Conservation (phyloP, 495 filamentous ascomycete species). For the Penicillium subrubescens region DNA sequence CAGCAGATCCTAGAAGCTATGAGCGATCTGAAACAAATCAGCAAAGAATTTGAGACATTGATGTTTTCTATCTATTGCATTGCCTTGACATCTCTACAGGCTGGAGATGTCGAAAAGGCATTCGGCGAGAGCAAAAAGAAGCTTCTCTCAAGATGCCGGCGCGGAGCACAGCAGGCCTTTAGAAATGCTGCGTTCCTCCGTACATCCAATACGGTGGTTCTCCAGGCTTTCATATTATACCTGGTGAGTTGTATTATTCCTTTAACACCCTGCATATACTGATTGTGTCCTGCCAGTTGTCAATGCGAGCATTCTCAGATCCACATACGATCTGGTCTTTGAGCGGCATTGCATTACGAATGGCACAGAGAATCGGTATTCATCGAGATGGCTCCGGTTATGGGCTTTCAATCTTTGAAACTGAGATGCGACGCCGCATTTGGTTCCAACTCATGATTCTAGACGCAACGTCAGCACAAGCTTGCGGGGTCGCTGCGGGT, state of each 20-base stretch:
- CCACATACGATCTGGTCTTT: conserved; percentile 48
- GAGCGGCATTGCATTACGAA: conserved; percentile 42
- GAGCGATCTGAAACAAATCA: conserved; percentile 31
- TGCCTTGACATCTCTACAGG: conserved; percentile 41
- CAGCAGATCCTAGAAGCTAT: conserved; percentile 45
- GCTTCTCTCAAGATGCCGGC: conserved; percentile 44
- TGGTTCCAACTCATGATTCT: conserved; percentile 44
- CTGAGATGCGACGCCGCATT: conserved; percentile 48
- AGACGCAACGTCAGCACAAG: conserved; percentile 38
- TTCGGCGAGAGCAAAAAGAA: conserved; percentile 45
- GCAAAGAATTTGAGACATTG: conserved; percentile 44
- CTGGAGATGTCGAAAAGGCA: conserved; percentile 38
- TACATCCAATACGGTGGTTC: conserved; percentile 44
- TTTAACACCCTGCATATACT: neutral
- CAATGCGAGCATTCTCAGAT: conserved; percentile 36
- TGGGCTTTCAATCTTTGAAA: conserved; percentile 42
- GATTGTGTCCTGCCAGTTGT: conserved; percentile 22
- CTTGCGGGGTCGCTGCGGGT: conserved; percentile 32
- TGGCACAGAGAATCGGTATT: conserved; percentile 48
- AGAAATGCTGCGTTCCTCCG: conserved; percentile 48
- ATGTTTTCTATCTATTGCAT: conserved; percentile 54
- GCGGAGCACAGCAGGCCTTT: conserved; percentile 47
- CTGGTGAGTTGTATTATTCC: conserved; percentile 27
- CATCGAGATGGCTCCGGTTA: conserved; percentile 44
- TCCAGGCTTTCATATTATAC: conserved; percentile 51